These are phyloP conservation scores for Leucaena leucocephala DNA, from an alignment of 306 rosid genomes.

Conservation along the genomic window DNA sequence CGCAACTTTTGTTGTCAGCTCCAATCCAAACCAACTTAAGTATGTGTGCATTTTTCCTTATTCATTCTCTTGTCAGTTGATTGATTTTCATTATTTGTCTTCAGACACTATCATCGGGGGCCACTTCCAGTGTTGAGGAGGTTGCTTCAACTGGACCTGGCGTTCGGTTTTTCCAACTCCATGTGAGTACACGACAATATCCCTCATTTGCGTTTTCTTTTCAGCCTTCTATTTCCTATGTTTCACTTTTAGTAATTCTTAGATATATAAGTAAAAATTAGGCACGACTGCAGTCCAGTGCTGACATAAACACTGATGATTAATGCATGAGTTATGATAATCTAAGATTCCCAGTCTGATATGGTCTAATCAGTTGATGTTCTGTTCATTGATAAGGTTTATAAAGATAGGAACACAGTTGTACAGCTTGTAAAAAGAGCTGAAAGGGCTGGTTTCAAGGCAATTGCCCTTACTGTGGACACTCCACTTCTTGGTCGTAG, in stretches of 20 bases:
- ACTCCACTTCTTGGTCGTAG: slow-evolving; percentile 93
- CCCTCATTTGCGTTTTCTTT: background rate
- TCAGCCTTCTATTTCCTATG: background rate
- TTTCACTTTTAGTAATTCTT: slow-evolving; percentile 9
- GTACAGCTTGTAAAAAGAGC: slow-evolving; percentile 91
- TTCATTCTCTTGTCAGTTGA: slow-evolving; percentile 9
- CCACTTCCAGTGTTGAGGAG: slow-evolving; percentile 94
- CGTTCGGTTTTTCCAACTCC: slow-evolving; percentile 91
- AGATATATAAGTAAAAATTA: background rate
- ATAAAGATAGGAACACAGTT: slow-evolving; percentile 75
- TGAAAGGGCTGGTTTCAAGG: slow-evolving; percentile 95
- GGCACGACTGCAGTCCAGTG: slow-evolving; percentile 25
- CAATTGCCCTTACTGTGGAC: slow-evolving; percentile 93
- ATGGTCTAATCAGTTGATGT: slow-evolving; percentile 5
- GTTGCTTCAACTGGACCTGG: slow-evolving; percentile 99
- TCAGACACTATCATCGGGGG: slow-evolving; percentile 92
- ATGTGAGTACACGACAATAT: slow-evolving; percentile 44
- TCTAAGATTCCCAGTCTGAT: slow-evolving; percentile 14
- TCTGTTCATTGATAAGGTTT: slow-evolving; percentile 53
- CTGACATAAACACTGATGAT: background rate
- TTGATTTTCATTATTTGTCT: slow-evolving; percentile 27
- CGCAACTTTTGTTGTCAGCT: slow-evolving; percentile 9
- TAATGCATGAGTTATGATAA: background rate
- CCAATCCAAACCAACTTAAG: slow-evolving; percentile 12
- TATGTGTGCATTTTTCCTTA: slow-evolving; percentile 27